Evolutionary conservation across 2,329 filamentous ascomycete genomes (phyloP), one percentile per base, ranked within the genome.

Genomic region (Corynespora cassiicola): DNA sequence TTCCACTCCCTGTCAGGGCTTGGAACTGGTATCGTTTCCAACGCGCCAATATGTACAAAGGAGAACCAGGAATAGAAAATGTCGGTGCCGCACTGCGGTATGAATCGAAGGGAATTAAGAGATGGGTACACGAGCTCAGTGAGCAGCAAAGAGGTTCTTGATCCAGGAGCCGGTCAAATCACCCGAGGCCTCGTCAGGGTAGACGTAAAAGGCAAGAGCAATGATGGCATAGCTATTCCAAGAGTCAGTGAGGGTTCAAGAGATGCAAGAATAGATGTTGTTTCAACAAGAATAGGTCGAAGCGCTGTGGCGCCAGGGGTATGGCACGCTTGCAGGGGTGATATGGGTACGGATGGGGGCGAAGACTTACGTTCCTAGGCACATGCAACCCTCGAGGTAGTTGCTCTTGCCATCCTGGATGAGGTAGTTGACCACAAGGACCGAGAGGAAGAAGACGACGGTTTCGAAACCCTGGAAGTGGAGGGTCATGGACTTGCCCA

Each of bases 391-490:
- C 71, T 95, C 89, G 9, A 95, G 80, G 57, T 94, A 95, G 63
- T 95, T 95, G 64, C 85, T 90, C 64, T 90, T 80, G 8, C 89
- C 89, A 58, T 95, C 90, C 45, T 92, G 75, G 31, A 95, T 89
- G 43, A 95, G 72, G 63, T 94, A 95, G 70, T 92, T 94, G 69
- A 92, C 88, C 47, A 95, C 90, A 50, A 95, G 84, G 6, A 90
- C 85, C 34, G 84, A 87, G 34, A 92, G 82, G 68, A 95, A 95
- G 58, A 95, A 80, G 39, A 86, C 88, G 15, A 94, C 87, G 0
- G 89, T 95, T 77, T 95, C 89, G 68, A 95, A 95, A 31, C 90
- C 78, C 44, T 89, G 89, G 68, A 95, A 95, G 73, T 92, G 90
- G 21, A 95, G 77, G 18, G 86, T 75, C 77, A 80, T 79, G 30